Evolutionary conservation across 345 rosid genomes (phyloP).

Genomic region (Ceriops tagal): DNA sequence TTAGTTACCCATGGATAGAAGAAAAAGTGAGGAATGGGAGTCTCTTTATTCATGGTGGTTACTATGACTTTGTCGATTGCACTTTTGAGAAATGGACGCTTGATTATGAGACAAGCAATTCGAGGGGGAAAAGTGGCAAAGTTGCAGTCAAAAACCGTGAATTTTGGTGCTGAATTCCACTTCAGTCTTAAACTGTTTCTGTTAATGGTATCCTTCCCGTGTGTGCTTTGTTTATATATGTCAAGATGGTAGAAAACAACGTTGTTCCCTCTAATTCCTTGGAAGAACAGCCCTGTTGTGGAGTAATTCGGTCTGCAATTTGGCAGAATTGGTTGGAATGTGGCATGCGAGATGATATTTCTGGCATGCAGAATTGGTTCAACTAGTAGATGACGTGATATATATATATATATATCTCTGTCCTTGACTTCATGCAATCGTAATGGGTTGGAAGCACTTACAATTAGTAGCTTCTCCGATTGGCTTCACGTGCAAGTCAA

Average conservation of each 20-base stretch:
- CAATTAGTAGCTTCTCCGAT: no score
- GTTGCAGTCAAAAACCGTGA: conserved; percentile 51
- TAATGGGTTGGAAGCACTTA: no score
- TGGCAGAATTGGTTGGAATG: no score
- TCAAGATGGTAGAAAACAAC: conserved; percentile 4
- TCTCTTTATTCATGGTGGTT: conserved; percentile 80
- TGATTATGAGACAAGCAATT: conserved; percentile 50
- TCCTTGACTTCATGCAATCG: no score
- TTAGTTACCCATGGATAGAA: conserved; percentile 92
- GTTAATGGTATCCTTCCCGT: background rate
- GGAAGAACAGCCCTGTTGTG: conserved; percentile 6
- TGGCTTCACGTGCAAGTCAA: no score
- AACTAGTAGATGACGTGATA: no score
- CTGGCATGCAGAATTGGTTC: no score
- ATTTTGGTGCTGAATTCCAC: conserved; percentile 50
- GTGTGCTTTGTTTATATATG: conserved; percentile 15
- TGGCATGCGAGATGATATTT: no score
- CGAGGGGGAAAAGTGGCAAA: conserved; percentile 31
- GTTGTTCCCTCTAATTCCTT: conserved; percentile 18
- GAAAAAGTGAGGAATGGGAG: conserved; percentile 62
- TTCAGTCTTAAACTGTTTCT: background rate
- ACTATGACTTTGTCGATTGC: conserved; percentile 77
- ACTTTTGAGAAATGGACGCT: conserved; percentile 95
- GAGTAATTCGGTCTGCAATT: background rate
- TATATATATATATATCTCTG: no score